These are phyloP conservation scores for Haematococcus lacustris DNA, from an alignment of 139 green algal species.

Conservation along the genomic window DNA sequence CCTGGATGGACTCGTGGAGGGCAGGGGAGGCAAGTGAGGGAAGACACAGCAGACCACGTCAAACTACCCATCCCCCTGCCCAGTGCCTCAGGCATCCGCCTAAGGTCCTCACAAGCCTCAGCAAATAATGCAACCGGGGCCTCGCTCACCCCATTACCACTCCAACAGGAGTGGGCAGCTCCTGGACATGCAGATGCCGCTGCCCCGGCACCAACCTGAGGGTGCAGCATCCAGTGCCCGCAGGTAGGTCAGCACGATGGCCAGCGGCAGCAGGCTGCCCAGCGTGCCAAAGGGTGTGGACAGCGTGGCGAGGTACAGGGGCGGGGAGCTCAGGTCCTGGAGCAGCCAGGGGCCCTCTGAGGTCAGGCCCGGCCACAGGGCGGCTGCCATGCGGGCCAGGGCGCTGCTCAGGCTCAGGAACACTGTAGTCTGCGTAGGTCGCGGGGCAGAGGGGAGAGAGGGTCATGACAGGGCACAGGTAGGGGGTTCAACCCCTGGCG, in stretches of 20 bases:
- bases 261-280: slow-evolving; percentile 26
- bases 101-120: too few species aligned
- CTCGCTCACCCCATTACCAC: too few species aligned
- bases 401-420: slow-evolving; percentile 1
- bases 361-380: slow-evolving; percentile 24
- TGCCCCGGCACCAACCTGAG: too few species aligned
- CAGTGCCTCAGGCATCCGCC: too few species aligned
- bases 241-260: slow-evolving; percentile 14
- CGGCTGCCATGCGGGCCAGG: slow-evolving; percentile 19
- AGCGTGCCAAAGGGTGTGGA: slow-evolving; percentile 28
- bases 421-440: slow-evolving; percentile 5
- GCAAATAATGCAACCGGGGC: too few species aligned
- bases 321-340: slow-evolving; percentile 20
- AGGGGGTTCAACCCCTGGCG: not conserved
- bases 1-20: too few species aligned
- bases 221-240: not conserved
- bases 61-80: too few species aligned
- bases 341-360: slow-evolving; percentile 12
- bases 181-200: too few species aligned
- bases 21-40: too few species aligned
- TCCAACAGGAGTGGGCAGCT: too few species aligned
- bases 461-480: not conserved
- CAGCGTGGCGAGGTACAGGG: slow-evolving; percentile 16
- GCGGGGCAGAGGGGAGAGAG: too few species aligned
- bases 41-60: too few species aligned